phyloP scores from a whole-genome alignment of 2,329 filamentous ascomycete species.

The Cladophialophora immunda region DNA sequence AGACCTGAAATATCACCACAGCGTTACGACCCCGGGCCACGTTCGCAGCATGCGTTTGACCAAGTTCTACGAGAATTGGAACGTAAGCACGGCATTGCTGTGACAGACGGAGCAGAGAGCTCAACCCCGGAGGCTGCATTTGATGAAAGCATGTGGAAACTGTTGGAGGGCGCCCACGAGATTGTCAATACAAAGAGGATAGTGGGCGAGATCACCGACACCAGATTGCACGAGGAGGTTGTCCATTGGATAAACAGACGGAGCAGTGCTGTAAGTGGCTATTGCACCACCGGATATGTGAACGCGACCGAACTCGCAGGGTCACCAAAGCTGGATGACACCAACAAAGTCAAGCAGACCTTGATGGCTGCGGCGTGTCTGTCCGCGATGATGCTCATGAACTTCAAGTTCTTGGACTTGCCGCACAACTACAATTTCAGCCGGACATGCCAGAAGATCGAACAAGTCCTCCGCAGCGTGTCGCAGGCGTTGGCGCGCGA shows the following conservation, averaged over 20 bases:
- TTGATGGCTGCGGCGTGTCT: slow-evolving; percentile 21
- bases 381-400: slow-evolving; percentile 28
- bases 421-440: slow-evolving; percentile 32
- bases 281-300: slow-evolving; percentile 21
- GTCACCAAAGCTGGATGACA: neutral
- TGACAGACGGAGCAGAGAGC: neutral
- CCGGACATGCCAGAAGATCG: slow-evolving; percentile 25
- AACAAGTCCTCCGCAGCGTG: slow-evolving; percentile 13
- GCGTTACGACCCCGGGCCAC: slow-evolving; percentile 26
- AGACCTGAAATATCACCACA: slow-evolving; percentile 27
- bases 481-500: neutral
- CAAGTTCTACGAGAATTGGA: neutral
- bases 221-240: slow-evolving; percentile 18
- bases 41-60: slow-evolving; percentile 13
- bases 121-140: neutral
- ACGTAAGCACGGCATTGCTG: neutral
- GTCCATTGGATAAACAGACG: slow-evolving; percentile 28
- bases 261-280: slow-evolving; percentile 22
- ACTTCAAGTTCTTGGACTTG: slow-evolving; percentile 23
- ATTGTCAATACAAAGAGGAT: slow-evolving; percentile 26
- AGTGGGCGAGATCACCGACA: slow-evolving; percentile 19
- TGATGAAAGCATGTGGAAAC: neutral
- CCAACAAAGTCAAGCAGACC: neutral
- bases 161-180: slow-evolving; percentile 21
- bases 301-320: slow-evolving; percentile 8